Evolutionary conservation across 1,284 basidiomycete genomes (phyloP).

Genomic region (Ceratobasidium sp.): DNA sequence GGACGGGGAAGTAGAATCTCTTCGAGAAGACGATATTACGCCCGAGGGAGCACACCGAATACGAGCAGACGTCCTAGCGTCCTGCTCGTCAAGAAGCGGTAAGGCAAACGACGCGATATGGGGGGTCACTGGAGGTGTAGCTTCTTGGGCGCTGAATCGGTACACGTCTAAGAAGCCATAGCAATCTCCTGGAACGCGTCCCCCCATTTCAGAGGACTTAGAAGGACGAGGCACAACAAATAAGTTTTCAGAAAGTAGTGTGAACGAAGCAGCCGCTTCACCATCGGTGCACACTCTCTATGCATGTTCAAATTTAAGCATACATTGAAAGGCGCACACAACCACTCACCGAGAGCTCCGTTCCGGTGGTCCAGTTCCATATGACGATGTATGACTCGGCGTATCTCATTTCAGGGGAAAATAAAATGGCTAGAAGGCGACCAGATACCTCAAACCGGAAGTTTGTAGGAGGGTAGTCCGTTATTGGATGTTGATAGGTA

Average conservation of each 20-base stretch:
- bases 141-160: neutral
- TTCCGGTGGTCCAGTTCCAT: constrained; percentile 41
- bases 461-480: neutral
- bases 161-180: constrained; percentile 14
- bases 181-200: neutral
- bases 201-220: neutral
- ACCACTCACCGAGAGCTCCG: constrained; percentile 24
- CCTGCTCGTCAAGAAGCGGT: neutral
- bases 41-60: neutral
- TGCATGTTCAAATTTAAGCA: neutral
- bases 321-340: neutral
- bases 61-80: neutral
- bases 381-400: constrained; percentile 1
- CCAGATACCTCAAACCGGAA: neutral
- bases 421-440: constrained; percentile 3
- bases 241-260: constrained; percentile 20
- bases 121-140: neutral
- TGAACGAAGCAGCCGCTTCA: neutral
- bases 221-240: constrained; percentile 13
- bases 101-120: constrained; percentile 19
- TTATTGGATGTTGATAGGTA: neutral
- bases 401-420: constrained; percentile 18
- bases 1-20: neutral
- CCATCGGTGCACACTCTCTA: neutral
- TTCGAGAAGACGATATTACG: neutral